These are phyloP conservation scores for Pyrenophora graminea DNA, from an alignment of 2,329 filamentous ascomycete species.

Conservation along the genomic window DNA sequence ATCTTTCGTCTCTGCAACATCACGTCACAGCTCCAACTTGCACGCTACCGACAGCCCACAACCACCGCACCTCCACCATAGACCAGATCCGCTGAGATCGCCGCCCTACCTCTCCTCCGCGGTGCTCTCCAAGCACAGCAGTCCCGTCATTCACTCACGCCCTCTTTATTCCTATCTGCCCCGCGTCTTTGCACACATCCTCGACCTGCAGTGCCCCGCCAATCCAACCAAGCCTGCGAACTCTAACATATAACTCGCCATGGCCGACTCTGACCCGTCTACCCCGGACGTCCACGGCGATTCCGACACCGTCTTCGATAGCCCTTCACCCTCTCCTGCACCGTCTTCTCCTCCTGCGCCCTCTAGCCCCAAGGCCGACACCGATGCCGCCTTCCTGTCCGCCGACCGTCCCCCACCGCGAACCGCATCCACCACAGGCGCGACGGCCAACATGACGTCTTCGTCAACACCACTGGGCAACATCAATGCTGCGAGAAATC, in stretches of 20 bases:
- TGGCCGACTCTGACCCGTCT: constrained; percentile 34
- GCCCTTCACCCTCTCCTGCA: constrained; percentile 34
- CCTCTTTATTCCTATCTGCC: constrained; percentile 13
- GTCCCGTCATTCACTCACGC: constrained; percentile 4
- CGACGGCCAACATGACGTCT: constrained; percentile 64
- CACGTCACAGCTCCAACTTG: constrained; percentile 22
- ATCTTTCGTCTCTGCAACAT: constrained; percentile 21
- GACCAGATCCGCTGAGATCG: constrained; percentile 17
- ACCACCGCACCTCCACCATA: constrained; percentile 23
- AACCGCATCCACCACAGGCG: constrained; percentile 61
- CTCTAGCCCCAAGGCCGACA: constrained; percentile 26
- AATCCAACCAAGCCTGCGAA: constrained; percentile 16
- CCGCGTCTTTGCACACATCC: constrained; percentile 3
- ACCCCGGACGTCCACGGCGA: constrained; percentile 40
- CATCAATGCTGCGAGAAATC: constrained; percentile 69
- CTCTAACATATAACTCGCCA: constrained; percentile 20
- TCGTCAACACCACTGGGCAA: constrained; percentile 85
- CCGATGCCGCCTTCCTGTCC: constrained; percentile 26
- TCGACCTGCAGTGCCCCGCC: constrained; percentile 22
- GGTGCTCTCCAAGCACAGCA: constrained; percentile 18
- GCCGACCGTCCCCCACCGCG: constrained; percentile 59
- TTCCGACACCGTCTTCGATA: constrained; percentile 39
- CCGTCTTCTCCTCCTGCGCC: constrained; percentile 28
- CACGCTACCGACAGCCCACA: constrained; percentile 25
- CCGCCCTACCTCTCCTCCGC: constrained; percentile 15